Evolutionary conservation across 805 yeast genomes (phyloP), one percentile per base, ranked within the genome.

Genomic region (Babjeviella inositovora): DNA sequence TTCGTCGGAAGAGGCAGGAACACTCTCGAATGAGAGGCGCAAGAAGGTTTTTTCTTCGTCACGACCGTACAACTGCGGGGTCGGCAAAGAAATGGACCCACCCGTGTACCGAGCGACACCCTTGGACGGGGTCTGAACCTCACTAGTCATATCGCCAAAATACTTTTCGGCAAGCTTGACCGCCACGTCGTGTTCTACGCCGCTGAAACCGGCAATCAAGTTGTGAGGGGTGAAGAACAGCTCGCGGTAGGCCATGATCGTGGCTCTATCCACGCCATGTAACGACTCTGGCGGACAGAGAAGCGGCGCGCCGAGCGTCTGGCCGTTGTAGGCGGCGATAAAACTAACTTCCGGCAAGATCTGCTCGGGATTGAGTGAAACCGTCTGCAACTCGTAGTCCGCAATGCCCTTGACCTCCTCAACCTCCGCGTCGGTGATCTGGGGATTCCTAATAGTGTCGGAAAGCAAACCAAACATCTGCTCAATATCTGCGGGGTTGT

Each of bases 331-430:
- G 0, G 96, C 97, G 3, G 79, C 71, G 27, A 70, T 68, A 39
- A 87, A 96, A 24, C 84, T 60, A n/a, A 85, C 50, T 43, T 90
- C 98, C 1, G 97, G 97, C 19, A 90, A 53, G 23, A 79, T 65
- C 40, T 80, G 48, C 18, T 87, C 96, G 5, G 87, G 84, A 40
- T 81, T 85, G 32, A 64, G 58, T 67, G 76, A 62, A 24, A 90
- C 66, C 52, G 82, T 95, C 26, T 65, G 67, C 24, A 81, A 67
- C 49, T 87, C 98, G 48, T 75, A 90, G 28, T 59, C 61, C 2
- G 87, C 80, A 2, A 87, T 70, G 20, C 57, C 54, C 24, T 70
- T 60, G 33, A 85, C 84, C 35, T 77, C 90, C 15, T 53, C 55
- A 10, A 90, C 50, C 39, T 87, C 97, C 23, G 63, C 65, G 9